Evolutionary conservation across 1,284 basidiomycete species (phyloP), one percentile per base, ranked within the genome.

Genomic region (Puccinia polysora): DNA sequence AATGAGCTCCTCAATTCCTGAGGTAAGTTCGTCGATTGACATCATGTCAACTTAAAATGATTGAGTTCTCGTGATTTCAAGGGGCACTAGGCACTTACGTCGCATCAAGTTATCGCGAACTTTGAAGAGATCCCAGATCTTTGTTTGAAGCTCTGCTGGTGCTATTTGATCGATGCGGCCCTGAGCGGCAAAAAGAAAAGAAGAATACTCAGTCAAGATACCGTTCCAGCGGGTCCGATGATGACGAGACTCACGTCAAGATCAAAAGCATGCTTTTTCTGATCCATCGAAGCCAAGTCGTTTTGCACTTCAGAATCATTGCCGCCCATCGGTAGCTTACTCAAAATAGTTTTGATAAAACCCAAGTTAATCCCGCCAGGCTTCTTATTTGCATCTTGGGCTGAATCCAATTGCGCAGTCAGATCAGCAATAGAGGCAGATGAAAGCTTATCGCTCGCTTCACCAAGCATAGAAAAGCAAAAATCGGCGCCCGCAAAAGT

Each of bases 401-500:
- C 83, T 38, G 82, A 85, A 73, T 86, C 84, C 75, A 96, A 83
- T 73, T 89, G 86, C 75, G 88, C 86, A 82, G 88, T 90, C 50
- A 97, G 84, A 78, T 96, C 92, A 0, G 88, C 86, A 1, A 97
- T 90, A 36, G 91, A 93, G 0, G 92, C 89, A 83, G 91, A 81
- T n/a, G 79, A 79, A 25, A 82, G 73, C 53, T 79, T 77, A 58
- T 87, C 85, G 72, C 83, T 84, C 12, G 85, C 85, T 78, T 87
- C 83, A 7, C 83, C 83, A 74, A 83, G 80, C 14, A 79, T 70
- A 15, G 77, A 76, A 56, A 77, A 75, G 59, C 89, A 86, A 77
- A 95, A 95, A 79, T 95, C 91, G 76, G 85, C 87, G 0, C 87
- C 87, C 14, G 91, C 91, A 76, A 95, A 95, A 0, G 91, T 89